Evolutionary conservation across 169 alveolate species (phyloP), one percentile per base, ranked within the genome.

Genomic region (Babesia bovis): DNA sequence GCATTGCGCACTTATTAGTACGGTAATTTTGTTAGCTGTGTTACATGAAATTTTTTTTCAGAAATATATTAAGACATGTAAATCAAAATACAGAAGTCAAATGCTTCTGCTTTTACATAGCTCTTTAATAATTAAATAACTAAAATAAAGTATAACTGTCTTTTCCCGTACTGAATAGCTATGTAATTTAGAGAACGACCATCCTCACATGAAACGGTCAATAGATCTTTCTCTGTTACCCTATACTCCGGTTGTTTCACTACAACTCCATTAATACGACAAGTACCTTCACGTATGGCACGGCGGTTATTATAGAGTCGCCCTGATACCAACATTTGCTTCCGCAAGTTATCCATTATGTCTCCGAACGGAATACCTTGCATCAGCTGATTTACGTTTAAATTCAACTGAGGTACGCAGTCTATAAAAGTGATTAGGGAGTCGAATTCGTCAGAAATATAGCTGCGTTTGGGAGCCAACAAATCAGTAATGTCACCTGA

Each of bases 281-380:
- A 78, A 4, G 66, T 60, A 35, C 87, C 87, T 50, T 78, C 87
- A 35, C 63, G 50, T 10, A 78, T 78, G 5, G 77, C 72, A 12
- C 63, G 76, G 21, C 74, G 72, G 51, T 78, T 78, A 42, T 74
- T 33, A 52, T 78, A 52, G 42, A 78, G 68, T 15, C 23, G 25
- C n/a, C 67, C 74, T 19, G 69, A 50, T 17, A 45, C 58, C 69
- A 57, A 35, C 30, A 59, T 71, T 1, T 77, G 83, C 17, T 58
- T 65, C 25, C 87, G 61, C 3, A 78, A 42, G 30, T 40, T 13
- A 56, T 78, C 83, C 82, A 78, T 38, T 17, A 78, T 57, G 33
- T 33, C 75, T 12, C 41, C 60, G 26, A 78, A 52, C 3, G 53
- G 52, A 45, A 78, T 53, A 32, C 87, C 87, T 35, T 25, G 5